A percentile compares a stretch with the other conserved stretches of the same genome.
Evolutionary conservation across 2,329 filamentous ascomycete species (phyloP).

Genomic region (Curvularia lunata): DNA sequence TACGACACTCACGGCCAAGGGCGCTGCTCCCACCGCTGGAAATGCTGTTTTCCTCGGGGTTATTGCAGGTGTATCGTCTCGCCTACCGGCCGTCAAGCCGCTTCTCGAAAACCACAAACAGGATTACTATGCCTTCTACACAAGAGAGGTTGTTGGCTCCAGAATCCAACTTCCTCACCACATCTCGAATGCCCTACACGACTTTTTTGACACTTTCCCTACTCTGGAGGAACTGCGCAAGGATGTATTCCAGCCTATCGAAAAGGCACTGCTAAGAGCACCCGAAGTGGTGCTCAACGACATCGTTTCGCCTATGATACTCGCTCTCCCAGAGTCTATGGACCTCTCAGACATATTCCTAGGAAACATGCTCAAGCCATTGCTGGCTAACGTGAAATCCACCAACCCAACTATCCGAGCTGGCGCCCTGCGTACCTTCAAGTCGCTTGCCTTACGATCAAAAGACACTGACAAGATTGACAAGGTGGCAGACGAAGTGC

Average conservation of each 20-base stretch:
- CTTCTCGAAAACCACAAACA: slow-evolving; percentile 70
- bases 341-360: slow-evolving; percentile 80
- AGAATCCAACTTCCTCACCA: slow-evolving; percentile 73
- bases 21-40: slow-evolving; percentile 66
- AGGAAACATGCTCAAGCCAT: slow-evolving; percentile 78
- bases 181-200: slow-evolving; percentile 72
- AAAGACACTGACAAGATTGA: slow-evolving; percentile 64
- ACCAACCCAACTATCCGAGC: slow-evolving; percentile 79
- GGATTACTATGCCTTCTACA: slow-evolving; percentile 81
- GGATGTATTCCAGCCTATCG: slow-evolving; percentile 78
- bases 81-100: slow-evolving; percentile 68
- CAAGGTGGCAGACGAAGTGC: slow-evolving; percentile 77
- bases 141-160: slow-evolving; percentile 83
- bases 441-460: slow-evolving; percentile 68
- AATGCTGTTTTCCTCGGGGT: slow-evolving; percentile 83
- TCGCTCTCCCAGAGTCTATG: slow-evolving; percentile 70
- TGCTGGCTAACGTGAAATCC: slow-evolving; percentile 90
- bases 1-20: slow-evolving; percentile 71
- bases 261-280: slow-evolving; percentile 86
- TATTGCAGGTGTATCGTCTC: slow-evolving; percentile 83
- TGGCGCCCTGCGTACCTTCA: slow-evolving; percentile 77
- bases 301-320: slow-evolving; percentile 74
- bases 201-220: slow-evolving; percentile 83
- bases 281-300: slow-evolving; percentile 88
- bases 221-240: slow-evolving; percentile 75